Percentiles rank a stretch among this genome's conserved stretches.
These are phyloP conservation scores for Lolium perenne DNA, from an alignment of 176 grass and related monocot species.

Conservation along the genomic window DNA sequence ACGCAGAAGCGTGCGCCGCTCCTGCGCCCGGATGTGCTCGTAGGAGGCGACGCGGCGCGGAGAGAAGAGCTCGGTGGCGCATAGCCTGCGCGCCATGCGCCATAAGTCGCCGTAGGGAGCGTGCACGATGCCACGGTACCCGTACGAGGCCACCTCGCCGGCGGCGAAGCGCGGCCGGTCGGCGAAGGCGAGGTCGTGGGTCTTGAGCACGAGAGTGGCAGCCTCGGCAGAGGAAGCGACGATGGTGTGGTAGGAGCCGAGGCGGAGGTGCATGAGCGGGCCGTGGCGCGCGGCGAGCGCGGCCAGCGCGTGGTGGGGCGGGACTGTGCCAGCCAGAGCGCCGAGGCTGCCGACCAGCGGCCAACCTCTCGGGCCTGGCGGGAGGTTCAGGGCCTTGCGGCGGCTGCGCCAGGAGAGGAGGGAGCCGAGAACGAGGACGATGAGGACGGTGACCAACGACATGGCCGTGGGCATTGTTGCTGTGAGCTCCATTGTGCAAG, in stretches of 20 bases:
- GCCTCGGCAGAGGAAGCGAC: constrained; percentile 57
- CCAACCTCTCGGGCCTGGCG: constrained; percentile 64
- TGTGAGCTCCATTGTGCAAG: constrained; percentile 34
- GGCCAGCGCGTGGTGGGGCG: constrained; percentile 60
- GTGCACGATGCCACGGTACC: constrained; percentile 61
- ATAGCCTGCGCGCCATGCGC: constrained; percentile 63
- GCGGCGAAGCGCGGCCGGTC: constrained; percentile 55
- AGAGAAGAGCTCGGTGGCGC: constrained; percentile 68
- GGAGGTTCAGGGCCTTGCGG: constrained; percentile 31
- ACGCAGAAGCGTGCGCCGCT: constrained; percentile 38
- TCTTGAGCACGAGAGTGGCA: constrained; percentile 68
- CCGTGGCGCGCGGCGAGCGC: constrained; percentile 53
- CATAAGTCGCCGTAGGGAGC: constrained; percentile 63
- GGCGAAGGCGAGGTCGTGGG: constrained; percentile 58
- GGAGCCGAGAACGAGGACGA: constrained; percentile 11
- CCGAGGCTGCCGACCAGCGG: constrained; percentile 65
- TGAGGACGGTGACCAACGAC: not conserved
- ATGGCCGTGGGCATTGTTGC: not conserved
- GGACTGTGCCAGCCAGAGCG: constrained; percentile 36
- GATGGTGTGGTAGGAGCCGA: constrained; percentile 62
- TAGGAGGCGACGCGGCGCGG: constrained; percentile 52
- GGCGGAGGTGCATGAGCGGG: constrained; percentile 62
- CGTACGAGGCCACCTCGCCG: constrained; percentile 55
- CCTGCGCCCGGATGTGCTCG: constrained; percentile 48
- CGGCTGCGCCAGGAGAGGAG: not conserved